Conservation (phyloP, 805 yeast genomes). For the Dipodascus geniculatus region DNA sequence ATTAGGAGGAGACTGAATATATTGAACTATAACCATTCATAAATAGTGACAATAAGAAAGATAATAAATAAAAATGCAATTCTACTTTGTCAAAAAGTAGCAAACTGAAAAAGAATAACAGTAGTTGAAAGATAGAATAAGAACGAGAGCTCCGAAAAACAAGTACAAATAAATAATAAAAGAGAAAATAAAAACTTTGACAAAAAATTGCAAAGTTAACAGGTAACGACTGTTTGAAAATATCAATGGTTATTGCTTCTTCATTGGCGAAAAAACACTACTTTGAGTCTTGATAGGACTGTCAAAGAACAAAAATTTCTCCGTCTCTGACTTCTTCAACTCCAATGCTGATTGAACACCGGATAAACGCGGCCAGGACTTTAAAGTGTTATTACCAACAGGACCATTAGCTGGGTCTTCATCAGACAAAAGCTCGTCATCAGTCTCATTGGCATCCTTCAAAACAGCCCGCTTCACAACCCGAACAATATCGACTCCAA, state of each 20-base stretch:
- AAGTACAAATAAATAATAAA: too few relatives aligned
- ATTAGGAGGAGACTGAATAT: not conserved
- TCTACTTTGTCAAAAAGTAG: not conserved
- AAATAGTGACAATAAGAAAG: not conserved
- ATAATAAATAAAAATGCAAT: not conserved
- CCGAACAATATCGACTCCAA: conserved; percentile 46
- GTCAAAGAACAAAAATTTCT: conserved; percentile 9
- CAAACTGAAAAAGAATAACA: not conserved
- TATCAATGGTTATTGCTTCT: not conserved
- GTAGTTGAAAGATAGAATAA: not conserved
- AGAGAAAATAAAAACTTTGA: not conserved
- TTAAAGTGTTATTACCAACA: not conserved
- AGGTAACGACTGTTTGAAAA: too few relatives aligned
- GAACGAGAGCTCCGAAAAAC: not conserved
- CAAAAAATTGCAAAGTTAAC: too few relatives aligned
- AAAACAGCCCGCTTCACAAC: conserved; percentile 35
- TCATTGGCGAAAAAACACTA: conserved; percentile 9
- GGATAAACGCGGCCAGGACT: not conserved
- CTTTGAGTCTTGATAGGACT: conserved; percentile 15
- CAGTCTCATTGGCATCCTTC: conserved; percentile 16
- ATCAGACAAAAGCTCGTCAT: conserved; percentile 4
- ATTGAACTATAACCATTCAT: not conserved
- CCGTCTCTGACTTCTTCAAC: conserved; percentile 1
- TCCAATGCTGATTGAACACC: not conserved
- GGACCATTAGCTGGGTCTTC: not conserved